phyloP scores from a whole-genome alignment of 345 rosid genomes.

The Jatropha curcas region DNA sequence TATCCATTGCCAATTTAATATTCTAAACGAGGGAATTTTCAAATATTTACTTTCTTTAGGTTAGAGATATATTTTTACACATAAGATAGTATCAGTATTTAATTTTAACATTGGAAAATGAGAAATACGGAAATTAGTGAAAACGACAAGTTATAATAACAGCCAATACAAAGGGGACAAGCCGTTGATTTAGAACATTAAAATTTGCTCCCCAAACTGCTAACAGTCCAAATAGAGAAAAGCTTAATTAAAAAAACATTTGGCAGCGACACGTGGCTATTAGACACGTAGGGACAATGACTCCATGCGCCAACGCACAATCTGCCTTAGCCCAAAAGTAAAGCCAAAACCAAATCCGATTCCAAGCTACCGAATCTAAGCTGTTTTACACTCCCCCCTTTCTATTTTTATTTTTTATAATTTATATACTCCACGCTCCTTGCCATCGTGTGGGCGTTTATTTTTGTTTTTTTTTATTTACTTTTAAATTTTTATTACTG shows the following conservation, averaged over 20 bases:
- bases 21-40: too few species aligned
- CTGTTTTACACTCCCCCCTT: not conserved
- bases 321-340: slow-evolving; percentile 18
- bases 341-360: slow-evolving; percentile 26
- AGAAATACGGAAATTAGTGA: too few species aligned
- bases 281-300: slow-evolving; percentile 1
- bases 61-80: too few species aligned
- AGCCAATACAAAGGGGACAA: slow-evolving; percentile 3
- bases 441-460: not conserved
- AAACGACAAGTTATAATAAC: not conserved
- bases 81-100: too few species aligned
- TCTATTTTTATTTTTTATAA: not conserved
- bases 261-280: not conserved
- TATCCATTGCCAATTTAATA: too few species aligned
- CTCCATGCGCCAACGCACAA: slow-evolving; percentile 24
- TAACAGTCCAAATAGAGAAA: not conserved
- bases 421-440: not conserved
- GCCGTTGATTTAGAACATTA: too few species aligned
- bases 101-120: too few species aligned
- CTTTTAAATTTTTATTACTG: too few species aligned
- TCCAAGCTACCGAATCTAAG: slow-evolving; percentile 25
- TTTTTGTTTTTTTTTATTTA: not conserved
- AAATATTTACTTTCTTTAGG: too few species aligned
- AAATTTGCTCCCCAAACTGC: slow-evolving; percentile 27
- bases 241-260: not conserved